Evolutionary conservation across 441 rosid genomes (phyloP).

Genomic region (Arabidopsis lyrata): DNA sequence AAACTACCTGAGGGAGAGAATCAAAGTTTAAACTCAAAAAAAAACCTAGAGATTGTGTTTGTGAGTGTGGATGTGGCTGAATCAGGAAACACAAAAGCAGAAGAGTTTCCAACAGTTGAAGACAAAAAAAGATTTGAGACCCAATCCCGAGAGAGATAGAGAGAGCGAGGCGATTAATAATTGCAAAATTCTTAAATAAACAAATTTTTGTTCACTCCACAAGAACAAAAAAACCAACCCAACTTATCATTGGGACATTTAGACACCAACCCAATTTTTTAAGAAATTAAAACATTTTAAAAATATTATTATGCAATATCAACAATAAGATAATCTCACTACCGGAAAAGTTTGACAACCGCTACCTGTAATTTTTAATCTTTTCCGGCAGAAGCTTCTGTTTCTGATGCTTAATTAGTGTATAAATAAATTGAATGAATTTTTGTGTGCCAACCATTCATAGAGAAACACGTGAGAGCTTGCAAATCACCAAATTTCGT

Average conservation of each 20-base stretch:
- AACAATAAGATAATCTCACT: slow-evolving; percentile 13
- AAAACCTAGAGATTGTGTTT: slow-evolving; percentile 31
- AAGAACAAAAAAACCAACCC: slow-evolving; percentile 45
- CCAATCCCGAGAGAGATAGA: slow-evolving; percentile 44
- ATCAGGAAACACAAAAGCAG: slow-evolving; percentile 43
- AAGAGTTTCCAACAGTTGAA: slow-evolving; percentile 41
- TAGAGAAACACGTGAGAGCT: slow-evolving; percentile 36
- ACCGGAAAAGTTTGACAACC: slow-evolving; percentile 41
- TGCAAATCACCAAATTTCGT: neutral
- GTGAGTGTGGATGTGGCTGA: slow-evolving; percentile 46
- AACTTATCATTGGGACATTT: slow-evolving; percentile 48
- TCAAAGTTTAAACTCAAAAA: neutral
- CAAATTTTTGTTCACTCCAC: slow-evolving; percentile 31
- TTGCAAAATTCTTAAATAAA: slow-evolving; percentile 29
- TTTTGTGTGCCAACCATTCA: slow-evolving; percentile 42
- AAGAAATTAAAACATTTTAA: neutral
- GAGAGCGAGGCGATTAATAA: slow-evolving; percentile 36
- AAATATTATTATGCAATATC: neutral
- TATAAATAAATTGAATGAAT: slow-evolving; percentile 15
- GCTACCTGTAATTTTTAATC: slow-evolving; percentile 43
- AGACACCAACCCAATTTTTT: slow-evolving; percentile 34
- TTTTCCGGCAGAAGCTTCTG: slow-evolving; percentile 42
- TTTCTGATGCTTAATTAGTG: slow-evolving; percentile 19
- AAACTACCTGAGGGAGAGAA: slow-evolving; percentile 35
- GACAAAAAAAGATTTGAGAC: slow-evolving; percentile 40